These are phyloP conservation scores for Ormosia emarginata DNA, from an alignment of 306 rosid species.

Conservation along the genomic window DNA sequence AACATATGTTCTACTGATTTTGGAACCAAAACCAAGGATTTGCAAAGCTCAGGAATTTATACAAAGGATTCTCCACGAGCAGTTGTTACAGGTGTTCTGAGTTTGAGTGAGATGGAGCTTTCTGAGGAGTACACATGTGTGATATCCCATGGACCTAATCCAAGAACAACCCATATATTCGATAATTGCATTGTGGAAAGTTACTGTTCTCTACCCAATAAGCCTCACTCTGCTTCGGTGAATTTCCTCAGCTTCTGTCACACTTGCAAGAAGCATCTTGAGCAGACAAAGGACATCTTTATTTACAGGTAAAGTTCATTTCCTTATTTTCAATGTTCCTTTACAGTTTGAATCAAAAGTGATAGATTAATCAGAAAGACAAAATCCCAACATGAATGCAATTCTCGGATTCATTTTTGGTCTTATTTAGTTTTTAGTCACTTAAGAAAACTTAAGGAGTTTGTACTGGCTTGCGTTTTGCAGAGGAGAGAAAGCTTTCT, in stretches of 20 bases:
- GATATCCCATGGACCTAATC: conserved; percentile 68
- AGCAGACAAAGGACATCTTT: conserved; percentile 73
- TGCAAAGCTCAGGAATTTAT: conserved; percentile 22
- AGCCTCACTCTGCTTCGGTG: conserved; percentile 1
- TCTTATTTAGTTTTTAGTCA: neutral
- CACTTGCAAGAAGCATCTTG: conserved; percentile 80
- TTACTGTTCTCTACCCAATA: conserved; percentile 24
- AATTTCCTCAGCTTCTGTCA: conserved; percentile 74
- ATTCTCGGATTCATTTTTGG: neutral
- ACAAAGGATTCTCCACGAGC: conserved; percentile 17
- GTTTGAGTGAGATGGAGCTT: conserved; percentile 66
- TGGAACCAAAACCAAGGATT: conserved; percentile 35
- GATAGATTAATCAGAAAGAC: neutral
- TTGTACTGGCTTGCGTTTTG: conserved; percentile 7
- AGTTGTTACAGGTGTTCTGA: conserved; percentile 15
- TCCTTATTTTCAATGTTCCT: neutral
- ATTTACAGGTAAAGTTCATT: conserved; percentile 57
- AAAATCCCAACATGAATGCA: neutral
- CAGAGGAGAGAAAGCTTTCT: conserved; percentile 93
- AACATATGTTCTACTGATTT: conserved; percentile 28
- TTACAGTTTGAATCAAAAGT: neutral
- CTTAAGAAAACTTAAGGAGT: neutral
- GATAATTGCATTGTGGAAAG: conserved; percentile 67
- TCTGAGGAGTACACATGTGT: conserved; percentile 88
- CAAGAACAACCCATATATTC: conserved; percentile 80